A percentile compares a stretch with the other conserved stretches of the same genome.
phyloP scores from a whole-genome alignment of 169 alveolate genomes.

The Babesia caballi region DNA sequence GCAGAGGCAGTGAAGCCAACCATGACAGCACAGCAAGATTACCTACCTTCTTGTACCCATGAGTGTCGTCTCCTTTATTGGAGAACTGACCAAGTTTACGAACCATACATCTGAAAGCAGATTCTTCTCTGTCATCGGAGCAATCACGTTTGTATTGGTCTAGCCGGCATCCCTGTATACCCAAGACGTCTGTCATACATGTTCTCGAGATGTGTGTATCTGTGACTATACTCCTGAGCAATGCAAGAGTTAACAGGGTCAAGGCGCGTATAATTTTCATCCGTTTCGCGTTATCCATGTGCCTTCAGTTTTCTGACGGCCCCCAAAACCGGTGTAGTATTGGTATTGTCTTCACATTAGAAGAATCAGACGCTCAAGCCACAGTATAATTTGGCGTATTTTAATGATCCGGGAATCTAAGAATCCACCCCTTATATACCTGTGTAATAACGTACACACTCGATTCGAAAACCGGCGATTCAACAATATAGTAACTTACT shows the following conservation, averaged over 20 bases:
- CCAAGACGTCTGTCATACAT: background rate
- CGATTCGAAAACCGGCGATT: too few species aligned
- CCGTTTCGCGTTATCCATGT: background rate
- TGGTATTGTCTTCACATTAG: too few species aligned
- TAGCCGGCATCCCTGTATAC: background rate
- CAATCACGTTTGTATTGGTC: background rate
- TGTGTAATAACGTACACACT: too few species aligned
- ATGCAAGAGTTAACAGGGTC: background rate
- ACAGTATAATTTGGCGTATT: too few species aligned
- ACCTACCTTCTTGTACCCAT: too few species aligned
- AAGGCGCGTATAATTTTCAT: background rate
- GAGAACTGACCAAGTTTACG: background rate
- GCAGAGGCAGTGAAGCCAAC: slow-evolving; percentile 31
- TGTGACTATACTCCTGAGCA: background rate
- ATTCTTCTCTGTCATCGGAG: background rate
- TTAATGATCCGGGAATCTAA: too few species aligned
- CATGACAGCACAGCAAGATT: too few species aligned
- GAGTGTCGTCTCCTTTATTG: background rate
- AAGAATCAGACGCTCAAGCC: too few species aligned
- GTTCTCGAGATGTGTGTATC: background rate
- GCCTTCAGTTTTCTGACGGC: background rate
- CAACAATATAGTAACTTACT: too few species aligned
- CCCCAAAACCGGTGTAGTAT: too few species aligned
- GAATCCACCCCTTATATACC: too few species aligned
- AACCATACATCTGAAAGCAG: background rate